Base-by-base conservation (phyloP, 2,329 filamentous ascomycete species). In the Aspergillus carbonarius region DNA sequence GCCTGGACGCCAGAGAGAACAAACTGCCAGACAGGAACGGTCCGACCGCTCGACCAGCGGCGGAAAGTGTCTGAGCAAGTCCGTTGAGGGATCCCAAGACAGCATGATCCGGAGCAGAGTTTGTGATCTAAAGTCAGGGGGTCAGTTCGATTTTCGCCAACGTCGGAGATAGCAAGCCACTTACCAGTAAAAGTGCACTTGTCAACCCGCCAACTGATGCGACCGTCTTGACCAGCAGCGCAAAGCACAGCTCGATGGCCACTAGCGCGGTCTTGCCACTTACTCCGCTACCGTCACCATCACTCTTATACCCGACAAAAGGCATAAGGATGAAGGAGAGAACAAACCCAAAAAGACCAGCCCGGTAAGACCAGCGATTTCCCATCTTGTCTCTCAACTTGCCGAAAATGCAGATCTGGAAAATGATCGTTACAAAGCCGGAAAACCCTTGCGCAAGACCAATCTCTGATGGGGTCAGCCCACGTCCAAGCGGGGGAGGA, bases 71-170 rank as follows among this genome's bases (percentile, higher is more conserved):
- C 75, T 99, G 95, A 0, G 95, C 95, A 32, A 98, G 84, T 9
- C 95, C 95, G 70, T 99, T 97, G 25, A 99, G 82, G 0, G 91
- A 92, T 3, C 95, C 95, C 0, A 99, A 83, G 0, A 91, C 92
- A 5, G 89, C 87, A 73, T 93, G 85, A 7, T 93, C 92, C 0
- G 92, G 91, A 0, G 92, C 91, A 1, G 91, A 96, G 68, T 99
- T 99, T 37, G 92, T 98, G 65, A 99, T 93, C 90, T 93, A 51
- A 9, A 30, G 25, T 12, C 23, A 37, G 34, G 35, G 35, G 27
- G 15, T 25, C 54, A 56, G 55, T 8, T 10, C 12, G 25, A 5
- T 12, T 37, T 13, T 34, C 17, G 25, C 37, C 25, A 30, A 5
- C 13, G 32, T 12, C 10, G 37, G 17, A 15, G 18, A 6, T 39